A percentile compares a stretch with the other conserved stretches of the same genome.
phyloP scores from a whole-genome alignment of 2,329 filamentous ascomycete species.

The Beauveria brongniartii region DNA sequence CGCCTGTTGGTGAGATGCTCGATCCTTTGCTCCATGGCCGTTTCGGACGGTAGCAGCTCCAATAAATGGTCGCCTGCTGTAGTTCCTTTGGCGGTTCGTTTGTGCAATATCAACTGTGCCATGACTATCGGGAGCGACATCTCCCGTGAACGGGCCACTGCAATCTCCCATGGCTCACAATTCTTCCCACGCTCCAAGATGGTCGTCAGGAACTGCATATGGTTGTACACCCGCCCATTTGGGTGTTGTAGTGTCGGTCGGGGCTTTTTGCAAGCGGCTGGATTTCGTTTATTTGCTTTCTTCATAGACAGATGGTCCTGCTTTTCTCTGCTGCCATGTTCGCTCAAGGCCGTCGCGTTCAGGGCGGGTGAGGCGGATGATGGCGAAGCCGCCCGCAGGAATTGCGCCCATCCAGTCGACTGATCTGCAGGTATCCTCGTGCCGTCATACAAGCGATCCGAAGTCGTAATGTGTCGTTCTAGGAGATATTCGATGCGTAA shows the following conservation, averaged over 20 bases:
- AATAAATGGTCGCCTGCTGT: constrained; percentile 11
- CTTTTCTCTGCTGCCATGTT: neutral
- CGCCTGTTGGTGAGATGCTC: constrained; percentile 15
- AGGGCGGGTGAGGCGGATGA: neutral
- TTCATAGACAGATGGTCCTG: neutral
- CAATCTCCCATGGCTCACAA: neutral
- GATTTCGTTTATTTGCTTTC: neutral
- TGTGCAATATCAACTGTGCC: neutral
- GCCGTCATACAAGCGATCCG: neutral
- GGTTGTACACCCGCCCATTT: neutral
- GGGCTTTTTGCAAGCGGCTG: neutral
- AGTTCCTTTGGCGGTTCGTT: neutral
- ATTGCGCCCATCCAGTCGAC: neutral
- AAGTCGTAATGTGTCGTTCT: neutral
- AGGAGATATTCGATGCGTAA: neutral
- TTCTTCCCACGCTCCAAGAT: neutral
- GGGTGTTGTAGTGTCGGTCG: neutral
- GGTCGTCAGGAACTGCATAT: neutral
- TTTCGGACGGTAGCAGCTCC: constrained; percentile 18
- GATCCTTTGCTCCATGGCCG: constrained; percentile 19
- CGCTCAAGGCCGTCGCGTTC: neutral
- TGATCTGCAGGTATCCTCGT: neutral
- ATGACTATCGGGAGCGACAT: neutral
- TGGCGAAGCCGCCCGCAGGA: neutral
- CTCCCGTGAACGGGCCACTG: neutral